These are phyloP conservation scores for Coleophoma cylindrospora DNA, from an alignment of 2,329 filamentous ascomycete species.

Conservation along the genomic window DNA sequence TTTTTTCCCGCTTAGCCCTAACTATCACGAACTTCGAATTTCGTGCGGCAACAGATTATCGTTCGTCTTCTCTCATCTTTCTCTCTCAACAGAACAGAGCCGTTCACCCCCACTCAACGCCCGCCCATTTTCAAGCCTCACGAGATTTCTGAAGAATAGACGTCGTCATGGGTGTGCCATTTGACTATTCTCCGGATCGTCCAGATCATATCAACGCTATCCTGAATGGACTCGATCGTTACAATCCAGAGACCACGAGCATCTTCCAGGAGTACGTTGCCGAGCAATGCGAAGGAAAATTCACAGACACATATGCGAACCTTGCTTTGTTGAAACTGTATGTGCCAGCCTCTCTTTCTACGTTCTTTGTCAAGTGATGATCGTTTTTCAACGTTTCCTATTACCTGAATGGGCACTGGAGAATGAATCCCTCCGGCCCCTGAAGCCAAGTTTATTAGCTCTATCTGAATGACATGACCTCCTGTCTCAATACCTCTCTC, in stretches of 20 bases:
- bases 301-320: constrained; percentile 95
- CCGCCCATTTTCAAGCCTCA: no score
- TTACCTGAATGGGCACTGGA: constrained; percentile 73
- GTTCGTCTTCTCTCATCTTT: no score
- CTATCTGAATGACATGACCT: constrained; percentile 58
- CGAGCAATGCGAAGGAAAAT: constrained; percentile 92
- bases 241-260: constrained; percentile 94
- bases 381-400: constrained; percentile 89
- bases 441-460: constrained; percentile 72
- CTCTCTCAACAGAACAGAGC: no score
- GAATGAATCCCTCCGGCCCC: constrained; percentile 48
- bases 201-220: constrained; percentile 90
- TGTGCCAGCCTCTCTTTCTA: constrained; percentile 38
- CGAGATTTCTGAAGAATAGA: no score
- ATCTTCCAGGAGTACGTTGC: constrained; percentile 92
- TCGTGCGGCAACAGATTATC: no score
- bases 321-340: constrained; percentile 94
- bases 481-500: not conserved
- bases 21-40: no score
- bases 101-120: no score
- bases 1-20: no score
- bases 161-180: constrained; percentile 29
- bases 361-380: constrained; percentile 57
- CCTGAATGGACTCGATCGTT: constrained; percentile 94
- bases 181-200: constrained; percentile 87